Conservation (phyloP, 306 rosid genomes). For the Gillenia trifoliata region DNA sequence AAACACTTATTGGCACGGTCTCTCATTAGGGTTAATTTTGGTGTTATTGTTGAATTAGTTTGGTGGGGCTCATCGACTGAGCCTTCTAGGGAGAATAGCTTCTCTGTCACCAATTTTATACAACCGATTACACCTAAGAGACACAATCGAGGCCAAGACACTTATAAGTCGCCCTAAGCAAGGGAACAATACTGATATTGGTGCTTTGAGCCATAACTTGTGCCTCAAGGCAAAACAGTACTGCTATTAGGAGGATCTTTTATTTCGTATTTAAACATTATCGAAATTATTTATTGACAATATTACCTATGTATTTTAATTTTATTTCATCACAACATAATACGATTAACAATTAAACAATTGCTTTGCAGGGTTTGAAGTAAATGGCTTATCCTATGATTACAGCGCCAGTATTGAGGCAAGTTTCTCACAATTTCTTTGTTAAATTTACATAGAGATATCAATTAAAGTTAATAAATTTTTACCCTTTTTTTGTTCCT, state of each 20-base stretch:
- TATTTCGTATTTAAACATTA: background rate
- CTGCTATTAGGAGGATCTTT: background rate
- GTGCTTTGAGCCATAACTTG: background rate
- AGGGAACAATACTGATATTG: background rate
- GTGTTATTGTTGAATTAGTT: background rate
- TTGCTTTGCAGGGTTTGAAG: conserved; percentile 38
- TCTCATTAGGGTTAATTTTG: background rate
- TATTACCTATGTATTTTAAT: background rate
- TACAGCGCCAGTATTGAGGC: conserved; percentile 48
- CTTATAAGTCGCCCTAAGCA: background rate
- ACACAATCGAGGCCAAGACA: background rate
- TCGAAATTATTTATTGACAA: background rate
- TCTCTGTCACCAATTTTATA: background rate
- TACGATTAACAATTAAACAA: background rate
- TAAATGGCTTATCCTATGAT: conserved; percentile 50
- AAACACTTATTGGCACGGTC: background rate
- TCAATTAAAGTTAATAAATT: background rate
- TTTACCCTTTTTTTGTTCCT: background rate
- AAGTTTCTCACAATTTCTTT: background rate
- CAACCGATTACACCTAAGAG: background rate
- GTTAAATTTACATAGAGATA: background rate
- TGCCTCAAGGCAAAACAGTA: background rate
- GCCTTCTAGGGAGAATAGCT: background rate
- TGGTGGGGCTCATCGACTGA: too few relatives aligned
- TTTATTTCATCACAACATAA: background rate